Conservation (phyloP, 768 basidiomycete genomes). For the Naganishia antarctica region DNA sequence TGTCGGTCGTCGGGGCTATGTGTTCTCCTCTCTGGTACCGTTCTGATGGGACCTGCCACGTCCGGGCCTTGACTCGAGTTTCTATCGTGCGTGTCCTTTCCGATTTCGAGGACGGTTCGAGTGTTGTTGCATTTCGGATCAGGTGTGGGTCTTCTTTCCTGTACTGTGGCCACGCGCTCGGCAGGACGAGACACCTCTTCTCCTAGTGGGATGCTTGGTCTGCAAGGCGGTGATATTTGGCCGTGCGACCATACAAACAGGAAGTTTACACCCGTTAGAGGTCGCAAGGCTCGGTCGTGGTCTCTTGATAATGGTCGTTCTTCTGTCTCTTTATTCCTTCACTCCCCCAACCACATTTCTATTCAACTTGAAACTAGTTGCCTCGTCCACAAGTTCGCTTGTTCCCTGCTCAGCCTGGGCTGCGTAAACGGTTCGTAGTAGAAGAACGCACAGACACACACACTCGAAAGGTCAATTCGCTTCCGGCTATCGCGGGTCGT, state of each 20-base stretch:
- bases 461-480: not conserved
- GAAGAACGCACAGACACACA: constrained; percentile 8
- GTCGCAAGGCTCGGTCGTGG: not conserved
- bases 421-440: not conserved
- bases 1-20: not conserved
- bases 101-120: not conserved
- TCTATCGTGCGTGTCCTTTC: not conserved
- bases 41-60: not conserved
- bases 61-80: not conserved
- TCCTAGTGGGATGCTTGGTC: not conserved
- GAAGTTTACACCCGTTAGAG: not conserved
- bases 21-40: not conserved
- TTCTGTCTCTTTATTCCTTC: constrained; percentile 8
- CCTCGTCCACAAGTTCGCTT: not conserved
- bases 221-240: not conserved
- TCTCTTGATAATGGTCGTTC: constrained; percentile 10
- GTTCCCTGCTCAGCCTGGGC: not conserved
- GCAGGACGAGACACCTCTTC: not conserved
- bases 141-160: not conserved
- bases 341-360: not conserved
- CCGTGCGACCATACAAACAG: not conserved
- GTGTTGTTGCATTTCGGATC: not conserved
- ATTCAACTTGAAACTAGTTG: not conserved
- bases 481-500: not conserved
- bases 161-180: not conserved